phyloP scores from a whole-genome alignment of 768 basidiomycete species.

The Naematelia encephala region DNA sequence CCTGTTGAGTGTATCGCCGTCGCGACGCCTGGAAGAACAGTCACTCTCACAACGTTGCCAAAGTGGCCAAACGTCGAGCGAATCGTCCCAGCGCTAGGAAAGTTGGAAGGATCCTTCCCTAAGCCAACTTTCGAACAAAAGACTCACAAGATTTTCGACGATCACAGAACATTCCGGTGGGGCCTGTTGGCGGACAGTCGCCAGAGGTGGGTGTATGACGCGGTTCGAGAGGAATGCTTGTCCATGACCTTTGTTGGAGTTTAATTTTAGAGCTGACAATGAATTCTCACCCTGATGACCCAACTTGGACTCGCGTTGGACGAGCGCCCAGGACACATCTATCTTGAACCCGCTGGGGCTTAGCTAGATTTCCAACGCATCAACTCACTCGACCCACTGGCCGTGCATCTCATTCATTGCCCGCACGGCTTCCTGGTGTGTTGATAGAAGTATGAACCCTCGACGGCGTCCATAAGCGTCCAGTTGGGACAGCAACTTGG shows the following conservation, averaged over 20 bases:
- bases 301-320: constrained; percentile 32
- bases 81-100: constrained; percentile 22
- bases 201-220: constrained; percentile 34
- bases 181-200: constrained; percentile 16
- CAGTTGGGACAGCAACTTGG: constrained; percentile 34
- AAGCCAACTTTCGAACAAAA: constrained; percentile 2
- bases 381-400: constrained; percentile 29
- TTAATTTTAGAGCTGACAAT: not conserved
- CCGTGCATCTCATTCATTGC: constrained; percentile 41
- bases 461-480: constrained; percentile 35
- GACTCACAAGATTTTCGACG: constrained; percentile 37
- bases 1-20: not conserved
- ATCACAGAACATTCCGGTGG: constrained; percentile 23
- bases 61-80: constrained; percentile 32
- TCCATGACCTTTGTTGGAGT: not conserved
- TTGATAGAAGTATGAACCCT: constrained; percentile 41
- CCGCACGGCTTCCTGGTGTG: constrained; percentile 30
- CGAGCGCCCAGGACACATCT: constrained; percentile 43
- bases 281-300: constrained; percentile 14
- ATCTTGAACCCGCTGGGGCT: constrained; percentile 29
- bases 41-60: constrained; percentile 26
- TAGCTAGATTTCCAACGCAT: not conserved
- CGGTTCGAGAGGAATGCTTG: constrained; percentile 22
- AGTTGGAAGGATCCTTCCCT: constrained; percentile 28
- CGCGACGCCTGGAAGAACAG: constrained; percentile 12